Evolutionary conservation across 805 yeast species (phyloP), one percentile per base, ranked within the genome.

Genomic region (Pichia rugopelliculosa): DNA sequence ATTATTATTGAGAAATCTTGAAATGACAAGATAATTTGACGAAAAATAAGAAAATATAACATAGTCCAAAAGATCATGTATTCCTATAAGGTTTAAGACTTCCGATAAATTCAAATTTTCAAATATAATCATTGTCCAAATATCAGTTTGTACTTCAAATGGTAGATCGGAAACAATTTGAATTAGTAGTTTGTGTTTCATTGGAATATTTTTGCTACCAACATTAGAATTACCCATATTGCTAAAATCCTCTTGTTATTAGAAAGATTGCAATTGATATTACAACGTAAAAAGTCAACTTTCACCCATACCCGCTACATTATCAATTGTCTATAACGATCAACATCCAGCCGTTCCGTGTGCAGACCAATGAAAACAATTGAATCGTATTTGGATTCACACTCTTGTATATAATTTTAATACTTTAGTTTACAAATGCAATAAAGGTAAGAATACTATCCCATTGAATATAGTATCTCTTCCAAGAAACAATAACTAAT

Each of bases 81-180:
- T 7, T 8, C 50, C 50, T 21, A 42, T 9, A 4, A 42, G 12
- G 8, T 26, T 22, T 11, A 47, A 6, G 8, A 42, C 27, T 25
- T 42, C 44, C 4, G 15, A 8, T 17, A 47, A n/a, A 12, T 20
- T 34, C 7, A 42, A 36, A 30, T 47, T 42, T 17, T 38, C 34
- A 20, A 42, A 42, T 18, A 47, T 33, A 6, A 42, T 13, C 11
- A 18, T 24, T 12, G 27, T 30, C 50, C 50, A 47, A 11, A 47
- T 47, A 11, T 20, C 8, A 42, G 22, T 34, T 21, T 47, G 42
- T 24, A 47, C 7, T 25, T 47, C 50, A 33, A 47, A 21, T 5
- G 50, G 50, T 12, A 47, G 13, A 15, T 21, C 25, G 2, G 46
- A n/a, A 6, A 47, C 15, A 3, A 39, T 37, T 23, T 36, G 36